Conservation (phyloP, 1,284 basidiomycete genomes). For the Fomitopsis pinicola region DNA sequence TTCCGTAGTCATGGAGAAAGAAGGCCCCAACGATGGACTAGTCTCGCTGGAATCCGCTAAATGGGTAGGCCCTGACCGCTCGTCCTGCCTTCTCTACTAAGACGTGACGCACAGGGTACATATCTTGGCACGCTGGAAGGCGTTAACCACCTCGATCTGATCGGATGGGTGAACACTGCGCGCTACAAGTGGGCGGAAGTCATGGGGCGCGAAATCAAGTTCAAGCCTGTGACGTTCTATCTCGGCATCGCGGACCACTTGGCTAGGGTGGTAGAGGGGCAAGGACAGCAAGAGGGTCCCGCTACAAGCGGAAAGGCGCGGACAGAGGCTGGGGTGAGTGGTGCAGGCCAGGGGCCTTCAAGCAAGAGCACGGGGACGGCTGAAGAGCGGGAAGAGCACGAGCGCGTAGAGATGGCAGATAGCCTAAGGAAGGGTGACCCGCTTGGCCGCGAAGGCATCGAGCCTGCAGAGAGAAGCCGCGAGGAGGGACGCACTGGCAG, state of each 20-base stretch:
- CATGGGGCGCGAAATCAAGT: constrained; percentile 84
- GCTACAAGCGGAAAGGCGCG: neutral
- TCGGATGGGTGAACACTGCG: constrained; percentile 80
- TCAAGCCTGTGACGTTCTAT: constrained; percentile 87
- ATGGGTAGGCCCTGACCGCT: constrained; percentile 53
- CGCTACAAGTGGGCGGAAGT: constrained; percentile 85
- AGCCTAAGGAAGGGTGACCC: constrained; percentile 22
- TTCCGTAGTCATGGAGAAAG: constrained; percentile 80
- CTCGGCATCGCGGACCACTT: constrained; percentile 71
- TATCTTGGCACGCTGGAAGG: constrained; percentile 83
- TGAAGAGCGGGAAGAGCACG: constrained; percentile 14
- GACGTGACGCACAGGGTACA: constrained; percentile 47
- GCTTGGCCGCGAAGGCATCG: neutral
- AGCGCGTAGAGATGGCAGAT: constrained; percentile 29
- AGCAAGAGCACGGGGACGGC: neutral
- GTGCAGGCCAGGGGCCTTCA: neutral
- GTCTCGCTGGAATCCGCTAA: constrained; percentile 81
- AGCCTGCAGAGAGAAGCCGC: neutral
- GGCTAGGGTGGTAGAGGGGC: constrained; percentile 64
- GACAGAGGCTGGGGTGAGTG: constrained; percentile 1
- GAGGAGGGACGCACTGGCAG: neutral
- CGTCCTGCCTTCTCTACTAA: neutral
- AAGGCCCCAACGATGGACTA: constrained; percentile 90
- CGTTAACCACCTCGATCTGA: constrained; percentile 92
- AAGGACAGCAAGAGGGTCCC: constrained; percentile 9